phyloP scores from a whole-genome alignment of 176 grass and related monocot genomes.

The Alopecurus myosuroides region DNA sequence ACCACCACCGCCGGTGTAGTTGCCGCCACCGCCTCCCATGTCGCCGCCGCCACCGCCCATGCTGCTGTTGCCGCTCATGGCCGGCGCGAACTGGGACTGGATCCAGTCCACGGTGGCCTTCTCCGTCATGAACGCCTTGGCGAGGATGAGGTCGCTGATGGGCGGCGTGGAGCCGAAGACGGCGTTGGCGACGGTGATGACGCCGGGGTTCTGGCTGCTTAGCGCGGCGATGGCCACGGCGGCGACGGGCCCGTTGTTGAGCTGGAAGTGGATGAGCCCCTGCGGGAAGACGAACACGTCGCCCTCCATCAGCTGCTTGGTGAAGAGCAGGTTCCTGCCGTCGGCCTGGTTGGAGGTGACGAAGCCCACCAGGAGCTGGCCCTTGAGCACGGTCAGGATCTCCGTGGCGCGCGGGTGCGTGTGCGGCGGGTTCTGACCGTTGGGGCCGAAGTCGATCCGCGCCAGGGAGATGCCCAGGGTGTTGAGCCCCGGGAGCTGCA shows the following conservation, averaged over 20 bases:
- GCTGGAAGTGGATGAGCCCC: slow-evolving; percentile 83
- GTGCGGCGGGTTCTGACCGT: slow-evolving; percentile 72
- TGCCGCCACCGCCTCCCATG: neutral
- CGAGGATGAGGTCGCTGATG: slow-evolving; percentile 51
- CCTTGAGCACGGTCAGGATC: slow-evolving; percentile 50
- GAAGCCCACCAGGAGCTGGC: slow-evolving; percentile 56
- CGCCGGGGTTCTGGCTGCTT: slow-evolving; percentile 70
- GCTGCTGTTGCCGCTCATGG: neutral
- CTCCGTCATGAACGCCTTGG: slow-evolving; percentile 67
- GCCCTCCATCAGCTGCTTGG: slow-evolving; percentile 30
- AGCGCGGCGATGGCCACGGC: slow-evolving; percentile 52
- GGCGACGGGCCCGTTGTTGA: slow-evolving; percentile 30
- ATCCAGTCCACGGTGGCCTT: slow-evolving; percentile 56
- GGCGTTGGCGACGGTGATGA: slow-evolving; percentile 62
- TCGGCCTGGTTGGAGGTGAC: slow-evolving; percentile 49
- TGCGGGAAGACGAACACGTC: slow-evolving; percentile 64
- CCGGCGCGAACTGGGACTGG: slow-evolving; percentile 43
- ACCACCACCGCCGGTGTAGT: neutral
- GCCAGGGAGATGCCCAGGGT: slow-evolving; percentile 66
- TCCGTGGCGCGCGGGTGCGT: slow-evolving; percentile 80
- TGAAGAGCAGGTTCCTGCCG: slow-evolving; percentile 35
- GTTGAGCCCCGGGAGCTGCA: slow-evolving; percentile 53
- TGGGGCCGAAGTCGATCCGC: slow-evolving; percentile 52
- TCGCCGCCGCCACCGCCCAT: neutral
- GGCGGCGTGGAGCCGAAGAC: slow-evolving; percentile 52